Percentiles rank a stretch among this genome's conserved stretches.
Conservation (phyloP, 208 protist species). For the Vickermania ingenoplastis region DNA sequence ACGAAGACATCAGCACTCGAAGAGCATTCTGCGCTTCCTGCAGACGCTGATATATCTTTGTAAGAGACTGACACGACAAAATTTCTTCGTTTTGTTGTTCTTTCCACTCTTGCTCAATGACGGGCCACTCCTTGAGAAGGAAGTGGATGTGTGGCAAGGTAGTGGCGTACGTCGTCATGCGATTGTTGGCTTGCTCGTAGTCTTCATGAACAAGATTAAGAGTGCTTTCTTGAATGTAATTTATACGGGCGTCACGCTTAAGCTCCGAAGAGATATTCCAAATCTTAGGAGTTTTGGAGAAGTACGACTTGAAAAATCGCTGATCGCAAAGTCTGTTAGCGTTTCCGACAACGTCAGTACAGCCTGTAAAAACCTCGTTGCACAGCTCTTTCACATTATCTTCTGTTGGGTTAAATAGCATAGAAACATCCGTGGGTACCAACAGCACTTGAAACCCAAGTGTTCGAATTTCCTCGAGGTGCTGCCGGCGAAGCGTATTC, state of each 20-base stretch:
- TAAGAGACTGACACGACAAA: conserved; percentile 41
- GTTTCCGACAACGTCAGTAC: conserved; percentile 45
- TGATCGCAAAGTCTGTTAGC: conserved; percentile 64
- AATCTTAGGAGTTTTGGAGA: conserved; percentile 57
- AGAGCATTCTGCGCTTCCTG: conserved; percentile 77
- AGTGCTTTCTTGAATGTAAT: conserved; percentile 41
- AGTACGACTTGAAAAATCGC: conserved; percentile 70
- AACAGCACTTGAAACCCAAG: conserved; percentile 88
- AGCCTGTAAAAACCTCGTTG: conserved; percentile 53
- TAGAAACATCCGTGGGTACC: conserved; percentile 37
- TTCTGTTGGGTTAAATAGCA: conserved; percentile 75
- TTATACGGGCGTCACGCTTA: conserved; percentile 50
- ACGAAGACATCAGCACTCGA: conserved; percentile 80
- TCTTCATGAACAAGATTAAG: conserved; percentile 63
- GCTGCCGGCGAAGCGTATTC: conserved; percentile 60
- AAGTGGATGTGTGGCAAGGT: conserved; percentile 84
- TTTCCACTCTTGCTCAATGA: conserved; percentile 68
- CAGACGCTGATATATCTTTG: conserved; percentile 66
- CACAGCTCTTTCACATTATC: conserved; percentile 42
- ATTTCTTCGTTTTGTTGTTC: conserved; percentile 41
- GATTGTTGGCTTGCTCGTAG: conserved; percentile 70
- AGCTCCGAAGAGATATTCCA: conserved; percentile 72
- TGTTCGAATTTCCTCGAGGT: conserved; percentile 46
- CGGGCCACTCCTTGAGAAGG: conserved; percentile 69
- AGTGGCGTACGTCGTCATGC: conserved; percentile 67